Percentiles rank a stretch among this genome's conserved stretches.
phyloP scores from a whole-genome alignment of 768 basidiomycete species.

The Boletus patriciae region DNA sequence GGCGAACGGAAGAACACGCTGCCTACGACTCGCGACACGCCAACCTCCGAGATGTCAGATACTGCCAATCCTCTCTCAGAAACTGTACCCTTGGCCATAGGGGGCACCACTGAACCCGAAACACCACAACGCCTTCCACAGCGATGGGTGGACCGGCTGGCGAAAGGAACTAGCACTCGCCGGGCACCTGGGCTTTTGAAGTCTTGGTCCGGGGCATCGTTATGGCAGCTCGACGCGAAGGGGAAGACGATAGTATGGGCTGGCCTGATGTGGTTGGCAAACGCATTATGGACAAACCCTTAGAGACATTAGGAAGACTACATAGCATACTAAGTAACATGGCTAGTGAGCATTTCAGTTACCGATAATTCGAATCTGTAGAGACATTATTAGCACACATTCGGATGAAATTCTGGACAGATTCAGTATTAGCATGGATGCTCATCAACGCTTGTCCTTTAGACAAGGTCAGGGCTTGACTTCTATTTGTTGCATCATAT shows the following conservation, averaged over 20 bases:
- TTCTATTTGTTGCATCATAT: constrained; percentile 77
- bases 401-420: background rate
- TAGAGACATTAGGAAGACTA: constrained; percentile 2
- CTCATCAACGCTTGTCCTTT: constrained; percentile 72
- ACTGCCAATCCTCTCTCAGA: constrained; percentile 2
- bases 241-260: constrained; percentile 43
- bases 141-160: constrained; percentile 56
- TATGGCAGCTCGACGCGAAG: constrained; percentile 42
- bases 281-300: constrained; percentile 54
- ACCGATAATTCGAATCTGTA: constrained; percentile 6
- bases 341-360: background rate
- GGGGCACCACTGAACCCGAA: constrained; percentile 32
- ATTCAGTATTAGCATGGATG: constrained; percentile 90
- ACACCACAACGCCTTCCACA: constrained; percentile 39
- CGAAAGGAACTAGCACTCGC: constrained; percentile 32
- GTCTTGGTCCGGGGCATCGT: constrained; percentile 32
- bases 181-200: constrained; percentile 25
- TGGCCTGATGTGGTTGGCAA: constrained; percentile 61
- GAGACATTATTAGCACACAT: constrained; percentile 23
- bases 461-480: constrained; percentile 88
- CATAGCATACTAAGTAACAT: constrained; percentile 1
- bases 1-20: constrained; percentile 31
- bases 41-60: background rate
- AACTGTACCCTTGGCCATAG: constrained; percentile 8
- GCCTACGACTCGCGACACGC: constrained; percentile 17